These are phyloP conservation scores for Silene latifolia DNA, from an alignment of 148 eudicot genomes.

Conservation along the genomic window DNA sequence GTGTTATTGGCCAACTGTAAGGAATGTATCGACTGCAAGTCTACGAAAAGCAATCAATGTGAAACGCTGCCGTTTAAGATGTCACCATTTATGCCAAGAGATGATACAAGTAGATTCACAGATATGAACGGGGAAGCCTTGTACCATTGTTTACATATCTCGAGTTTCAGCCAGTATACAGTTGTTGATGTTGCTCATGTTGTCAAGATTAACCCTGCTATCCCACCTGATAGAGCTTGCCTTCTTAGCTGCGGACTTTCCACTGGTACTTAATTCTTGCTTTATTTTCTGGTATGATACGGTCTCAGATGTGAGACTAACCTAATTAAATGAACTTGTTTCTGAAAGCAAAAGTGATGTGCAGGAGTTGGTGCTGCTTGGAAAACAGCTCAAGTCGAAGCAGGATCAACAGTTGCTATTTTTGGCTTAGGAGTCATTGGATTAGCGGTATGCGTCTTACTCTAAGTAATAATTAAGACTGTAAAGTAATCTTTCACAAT, in stretches of 20 bases:
- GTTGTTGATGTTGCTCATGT: constrained; percentile 67
- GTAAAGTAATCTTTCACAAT: neutral
- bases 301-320: too few relatives aligned
- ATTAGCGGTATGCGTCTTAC: constrained; percentile 51
- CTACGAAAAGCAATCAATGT: constrained; percentile 72
- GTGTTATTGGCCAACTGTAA: constrained; percentile 67
- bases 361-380: constrained; percentile 92
- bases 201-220: constrained; percentile 49
- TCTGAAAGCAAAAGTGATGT: neutral
- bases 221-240: constrained; percentile 85
- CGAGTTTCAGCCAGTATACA: constrained; percentile 79
- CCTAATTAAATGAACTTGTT: neutral
- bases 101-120: constrained; percentile 67
- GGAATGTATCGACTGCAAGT: constrained; percentile 67
- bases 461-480: too few relatives aligned
- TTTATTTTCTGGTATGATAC: neutral
- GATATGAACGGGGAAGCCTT: constrained; percentile 65
- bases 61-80: constrained; percentile 49
- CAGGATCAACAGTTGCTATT: constrained; percentile 75
- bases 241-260: constrained; percentile 90
- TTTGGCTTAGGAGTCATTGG: constrained; percentile 89
- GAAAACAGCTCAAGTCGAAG: constrained; percentile 76
- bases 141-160: constrained; percentile 56
- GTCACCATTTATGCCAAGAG: constrained; percentile 65
- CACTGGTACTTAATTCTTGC: constrained; percentile 58